phyloP scores from a whole-genome alignment of 192 early-diverging fungal species.

The Podila epigama region DNA sequence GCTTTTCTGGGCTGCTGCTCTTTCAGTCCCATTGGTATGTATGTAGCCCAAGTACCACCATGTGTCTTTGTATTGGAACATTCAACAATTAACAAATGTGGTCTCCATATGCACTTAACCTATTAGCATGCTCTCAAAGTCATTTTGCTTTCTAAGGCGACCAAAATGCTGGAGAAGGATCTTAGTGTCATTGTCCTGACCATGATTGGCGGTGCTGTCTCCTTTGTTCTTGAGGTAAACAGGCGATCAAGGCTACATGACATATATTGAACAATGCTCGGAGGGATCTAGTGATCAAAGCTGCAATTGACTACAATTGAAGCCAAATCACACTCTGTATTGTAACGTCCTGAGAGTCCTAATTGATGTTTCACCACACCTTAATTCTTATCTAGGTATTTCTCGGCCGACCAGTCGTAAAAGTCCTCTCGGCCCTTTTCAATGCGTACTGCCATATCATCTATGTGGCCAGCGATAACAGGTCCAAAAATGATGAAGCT shows the following conservation, averaged over 20 bases:
- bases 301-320: too few relatives aligned
- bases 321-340: background rate
- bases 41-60: too few relatives aligned
- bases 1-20: conserved; percentile 40
- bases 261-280: too few relatives aligned
- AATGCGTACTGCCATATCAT: conserved; percentile 25
- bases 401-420: conserved; percentile 23
- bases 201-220: conserved; percentile 10
- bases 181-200: conserved; percentile 21
- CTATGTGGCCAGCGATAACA: conserved; percentile 21
- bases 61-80: too few relatives aligned
- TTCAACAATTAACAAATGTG: too few relatives aligned
- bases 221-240: conserved; percentile 21
- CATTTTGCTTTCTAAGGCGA: conserved; percentile 5
- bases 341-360: background rate
- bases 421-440: conserved; percentile 13
- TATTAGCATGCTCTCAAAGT: conserved; percentile 32
- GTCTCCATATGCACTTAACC: background rate
- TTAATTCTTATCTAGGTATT: conserved; percentile 22
- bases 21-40: conserved; percentile 37
- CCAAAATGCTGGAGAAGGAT: conserved; percentile 29
- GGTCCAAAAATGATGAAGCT: background rate
- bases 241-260: too few relatives aligned
- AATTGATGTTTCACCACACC: background rate
- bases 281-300: too few relatives aligned